Conservation (phyloP, 1,284 basidiomycete genomes). For the Boletus semigastroideus region DNA sequence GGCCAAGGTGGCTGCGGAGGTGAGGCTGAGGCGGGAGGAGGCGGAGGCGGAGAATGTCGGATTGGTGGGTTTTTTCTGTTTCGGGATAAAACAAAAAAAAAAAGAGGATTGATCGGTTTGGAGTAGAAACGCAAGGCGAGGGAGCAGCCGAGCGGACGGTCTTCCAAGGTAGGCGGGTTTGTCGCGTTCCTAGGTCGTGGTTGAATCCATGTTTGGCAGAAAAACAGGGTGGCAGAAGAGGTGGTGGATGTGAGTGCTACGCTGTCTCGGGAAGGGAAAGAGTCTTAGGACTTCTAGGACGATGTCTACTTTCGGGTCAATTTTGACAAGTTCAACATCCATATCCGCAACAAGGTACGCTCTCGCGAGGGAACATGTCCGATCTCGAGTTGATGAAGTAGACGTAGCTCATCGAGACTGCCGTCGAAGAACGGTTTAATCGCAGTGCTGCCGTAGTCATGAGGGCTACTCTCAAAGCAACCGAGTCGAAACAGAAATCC, state of each 20-base stretch:
- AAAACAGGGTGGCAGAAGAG: conserved; percentile 53
- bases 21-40: conserved; percentile 65
- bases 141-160: conserved; percentile 45
- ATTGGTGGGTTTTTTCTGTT: conserved; percentile 48
- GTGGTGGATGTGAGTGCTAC: conserved; percentile 60
- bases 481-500: conserved; percentile 61
- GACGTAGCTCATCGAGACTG: conserved; percentile 69
- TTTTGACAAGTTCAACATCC: conserved; percentile 84
- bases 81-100: background rate
- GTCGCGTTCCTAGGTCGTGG: background rate
- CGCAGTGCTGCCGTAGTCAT: conserved; percentile 69
- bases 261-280: background rate
- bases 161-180: conserved; percentile 47
- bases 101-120: conserved; percentile 8
- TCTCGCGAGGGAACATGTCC: background rate
- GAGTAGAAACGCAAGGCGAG: conserved; percentile 61
- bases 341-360: conserved; percentile 83
- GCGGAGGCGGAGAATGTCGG: conserved; percentile 70
- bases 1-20: conserved; percentile 62
- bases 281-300: conserved; percentile 47
- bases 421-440: conserved; percentile 80
- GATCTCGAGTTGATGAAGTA: conserved; percentile 10
- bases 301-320: conserved; percentile 82
- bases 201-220: conserved; percentile 38
- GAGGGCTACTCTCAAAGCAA: conserved; percentile 67